Percentiles rank a stretch among this genome's conserved stretches.
phyloP scores from a whole-genome alignment of 2,329 filamentous ascomycete genomes.

The Aspergillus fumigatiaffinis region DNA sequence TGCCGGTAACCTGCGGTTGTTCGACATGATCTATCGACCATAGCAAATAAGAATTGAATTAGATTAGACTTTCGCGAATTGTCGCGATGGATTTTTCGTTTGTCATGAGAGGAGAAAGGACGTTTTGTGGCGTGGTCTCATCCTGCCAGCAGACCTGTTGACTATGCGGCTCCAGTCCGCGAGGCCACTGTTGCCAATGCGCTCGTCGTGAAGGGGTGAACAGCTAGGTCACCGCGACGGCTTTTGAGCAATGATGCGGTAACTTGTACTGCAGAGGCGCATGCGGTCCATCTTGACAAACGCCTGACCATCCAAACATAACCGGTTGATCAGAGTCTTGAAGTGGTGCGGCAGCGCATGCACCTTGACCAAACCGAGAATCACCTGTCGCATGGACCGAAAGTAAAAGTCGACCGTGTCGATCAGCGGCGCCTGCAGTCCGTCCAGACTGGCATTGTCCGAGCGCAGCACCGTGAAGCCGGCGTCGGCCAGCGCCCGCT shows the following conservation, averaged over 20 bases:
- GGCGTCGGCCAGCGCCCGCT: constrained; percentile 44
- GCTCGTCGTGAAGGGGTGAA: neutral
- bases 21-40: too few species aligned
- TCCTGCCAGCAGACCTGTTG: constrained; percentile 1
- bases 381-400: constrained; percentile 47
- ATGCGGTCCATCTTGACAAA: constrained; percentile 55
- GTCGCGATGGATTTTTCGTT: neutral
- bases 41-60: neutral
- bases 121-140: neutral
- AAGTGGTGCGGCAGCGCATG: constrained; percentile 49
- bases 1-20: too few species aligned
- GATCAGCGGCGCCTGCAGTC: constrained; percentile 51
- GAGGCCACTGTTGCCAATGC: neutral
- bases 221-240: constrained; percentile 17
- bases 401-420: constrained; percentile 55
- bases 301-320: constrained; percentile 52
- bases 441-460: constrained; percentile 52
- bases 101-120: neutral
- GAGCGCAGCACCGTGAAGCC: constrained; percentile 48
- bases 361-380: constrained; percentile 47
- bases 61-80: neutral
- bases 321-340: constrained; percentile 51
- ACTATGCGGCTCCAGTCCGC: neutral
- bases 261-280: constrained; percentile 51
- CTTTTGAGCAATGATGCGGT: constrained; percentile 52